Evolutionary conservation across 352 stramenopile species (phyloP).

Genomic region (Pythium graminicola): DNA sequence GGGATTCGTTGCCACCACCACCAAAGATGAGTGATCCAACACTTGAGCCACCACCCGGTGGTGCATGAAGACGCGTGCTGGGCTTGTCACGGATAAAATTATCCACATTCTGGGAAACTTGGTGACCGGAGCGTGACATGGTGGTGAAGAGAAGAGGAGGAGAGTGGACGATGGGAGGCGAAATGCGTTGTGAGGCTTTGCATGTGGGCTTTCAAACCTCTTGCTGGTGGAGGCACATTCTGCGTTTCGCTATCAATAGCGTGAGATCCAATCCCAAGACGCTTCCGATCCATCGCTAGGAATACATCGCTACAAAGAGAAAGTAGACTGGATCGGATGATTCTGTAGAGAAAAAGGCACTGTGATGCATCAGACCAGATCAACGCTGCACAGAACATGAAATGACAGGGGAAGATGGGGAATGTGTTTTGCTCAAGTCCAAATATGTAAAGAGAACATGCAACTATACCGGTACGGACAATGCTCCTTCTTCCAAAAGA

Average conservation of each 20-base stretch:
- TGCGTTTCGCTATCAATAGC: constrained; percentile 15
- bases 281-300: no score
- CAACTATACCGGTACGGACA: no score
- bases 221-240: no score
- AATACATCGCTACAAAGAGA: no score
- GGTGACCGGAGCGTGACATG: constrained; percentile 53
- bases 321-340: no score
- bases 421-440: constrained; percentile 2
- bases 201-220: neutral
- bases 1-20: constrained; percentile 38
- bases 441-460: constrained; percentile 8
- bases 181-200: constrained; percentile 10
- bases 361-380: no score
- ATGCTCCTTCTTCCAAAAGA: no score
- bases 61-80: constrained; percentile 65
- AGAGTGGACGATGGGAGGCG: neutral
- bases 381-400: no score
- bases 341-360: no score
- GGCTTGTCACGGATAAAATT: constrained; percentile 73
- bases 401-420: neutral
- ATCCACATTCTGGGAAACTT: constrained; percentile 72
- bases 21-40: constrained; percentile 75
- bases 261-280: constrained; percentile 9
- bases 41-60: constrained; percentile 61
- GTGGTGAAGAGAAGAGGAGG: neutral